Evolutionary conservation across 1,139 yeast species (phyloP).

Genomic region (Hanseniaspora sp.): DNA sequence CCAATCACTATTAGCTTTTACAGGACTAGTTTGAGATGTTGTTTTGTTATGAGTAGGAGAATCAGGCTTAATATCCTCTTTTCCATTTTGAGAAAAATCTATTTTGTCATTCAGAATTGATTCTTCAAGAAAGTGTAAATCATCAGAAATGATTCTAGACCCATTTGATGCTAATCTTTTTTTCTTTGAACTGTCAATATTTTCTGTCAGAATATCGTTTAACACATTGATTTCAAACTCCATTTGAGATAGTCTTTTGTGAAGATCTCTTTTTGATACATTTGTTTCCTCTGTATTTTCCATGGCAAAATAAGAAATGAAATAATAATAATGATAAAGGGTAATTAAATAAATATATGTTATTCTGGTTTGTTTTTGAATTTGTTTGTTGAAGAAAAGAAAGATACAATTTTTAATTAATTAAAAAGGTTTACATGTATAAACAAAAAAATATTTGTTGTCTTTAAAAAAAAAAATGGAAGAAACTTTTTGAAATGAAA

Average conservation of each 20-base stretch:
- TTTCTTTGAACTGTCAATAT: constrained; percentile 17
- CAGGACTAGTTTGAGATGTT: background rate
- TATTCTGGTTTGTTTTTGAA: no score
- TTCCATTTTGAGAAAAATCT: constrained; percentile 1
- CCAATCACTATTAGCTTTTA: constrained; percentile 9
- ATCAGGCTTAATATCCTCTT: background rate
- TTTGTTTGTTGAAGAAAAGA: no score
- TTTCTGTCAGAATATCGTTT: constrained; percentile 29
- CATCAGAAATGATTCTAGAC: constrained; percentile 5
- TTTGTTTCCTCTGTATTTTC: background rate
- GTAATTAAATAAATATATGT: background rate
- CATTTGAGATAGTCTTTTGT: constrained; percentile 28
- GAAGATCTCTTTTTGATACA: constrained; percentile 16
- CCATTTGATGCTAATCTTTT: constrained; percentile 17
- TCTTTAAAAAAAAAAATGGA: no score
- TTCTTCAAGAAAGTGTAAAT: background rate
- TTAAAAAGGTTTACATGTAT: no score
- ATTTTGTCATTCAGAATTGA: background rate
- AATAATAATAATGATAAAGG: background rate
- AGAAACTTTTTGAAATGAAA: no score
- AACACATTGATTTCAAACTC: constrained; percentile 29
- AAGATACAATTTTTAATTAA: no score
- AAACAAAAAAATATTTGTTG: no score
- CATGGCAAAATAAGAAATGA: background rate
- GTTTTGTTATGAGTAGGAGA: background rate